Evolutionary conservation across 208 protist genomes (phyloP).

Genomic region (Herpetomonas tarakana): DNA sequence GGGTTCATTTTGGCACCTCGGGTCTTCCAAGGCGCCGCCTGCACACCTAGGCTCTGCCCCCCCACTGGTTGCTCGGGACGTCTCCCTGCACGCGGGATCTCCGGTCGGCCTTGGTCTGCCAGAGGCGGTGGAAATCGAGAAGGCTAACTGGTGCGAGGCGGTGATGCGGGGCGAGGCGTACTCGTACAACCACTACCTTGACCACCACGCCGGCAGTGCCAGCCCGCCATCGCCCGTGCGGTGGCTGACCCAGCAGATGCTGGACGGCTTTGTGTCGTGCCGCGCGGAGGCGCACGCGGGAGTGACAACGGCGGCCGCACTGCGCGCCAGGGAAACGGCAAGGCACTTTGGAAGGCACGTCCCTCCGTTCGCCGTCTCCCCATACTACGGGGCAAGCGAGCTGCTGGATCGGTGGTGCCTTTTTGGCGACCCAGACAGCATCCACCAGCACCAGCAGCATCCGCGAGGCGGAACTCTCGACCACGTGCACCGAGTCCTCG

Average conservation of each 20-base stretch:
- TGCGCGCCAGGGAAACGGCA: conserved; percentile 26
- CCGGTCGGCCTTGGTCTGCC: conserved; percentile 54
- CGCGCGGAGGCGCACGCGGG: conserved; percentile 51
- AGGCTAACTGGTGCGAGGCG: conserved; percentile 39
- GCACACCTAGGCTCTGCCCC: too few species aligned
- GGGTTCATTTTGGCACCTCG: too few species aligned
- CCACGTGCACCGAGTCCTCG: background rate
- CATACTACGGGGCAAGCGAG: conserved; percentile 52
- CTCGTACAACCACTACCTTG: conserved; percentile 20
- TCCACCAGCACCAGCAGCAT: conserved; percentile 8
- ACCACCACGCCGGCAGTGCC: background rate
- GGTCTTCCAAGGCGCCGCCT: too few species aligned
- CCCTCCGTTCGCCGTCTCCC: conserved; percentile 48
- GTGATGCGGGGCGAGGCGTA: conserved; percentile 42
- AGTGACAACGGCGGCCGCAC: conserved; percentile 28
- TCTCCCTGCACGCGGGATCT: conserved; percentile 43
- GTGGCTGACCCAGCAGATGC: conserved; percentile 63
- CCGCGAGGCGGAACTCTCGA: background rate
- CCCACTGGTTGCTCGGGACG: conserved; percentile 7
- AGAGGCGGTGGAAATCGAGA: conserved; percentile 34
- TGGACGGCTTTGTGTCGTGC: conserved; percentile 62
- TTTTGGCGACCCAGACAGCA: conserved; percentile 36
- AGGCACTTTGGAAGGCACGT: conserved; percentile 26
- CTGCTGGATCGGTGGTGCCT: conserved; percentile 62
- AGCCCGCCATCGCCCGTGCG: conserved; percentile 17